phyloP scores from a whole-genome alignment of 805 yeast species.

The Sporopachydermia lactativora region DNA sequence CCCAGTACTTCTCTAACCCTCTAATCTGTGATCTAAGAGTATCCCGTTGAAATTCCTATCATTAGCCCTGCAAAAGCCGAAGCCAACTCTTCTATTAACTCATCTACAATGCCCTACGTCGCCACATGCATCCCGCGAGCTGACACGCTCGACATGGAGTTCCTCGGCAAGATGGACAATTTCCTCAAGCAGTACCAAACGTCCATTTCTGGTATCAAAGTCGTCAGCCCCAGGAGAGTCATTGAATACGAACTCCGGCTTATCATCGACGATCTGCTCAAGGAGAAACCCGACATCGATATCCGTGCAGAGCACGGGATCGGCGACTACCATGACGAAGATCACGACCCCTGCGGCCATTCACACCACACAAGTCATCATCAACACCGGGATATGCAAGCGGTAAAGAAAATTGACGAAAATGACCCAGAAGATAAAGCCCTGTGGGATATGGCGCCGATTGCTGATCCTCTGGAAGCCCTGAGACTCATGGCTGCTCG shows the following conservation, averaged over 20 bases:
- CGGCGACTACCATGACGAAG: background rate
- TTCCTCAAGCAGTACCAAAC: conserved; percentile 6
- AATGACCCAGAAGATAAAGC: background rate
- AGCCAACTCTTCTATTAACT: too few relatives aligned
- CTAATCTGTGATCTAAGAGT: too few relatives aligned
- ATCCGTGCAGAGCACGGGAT: background rate
- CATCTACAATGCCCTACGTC: conserved; percentile 8
- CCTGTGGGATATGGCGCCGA: background rate
- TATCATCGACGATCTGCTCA: background rate
- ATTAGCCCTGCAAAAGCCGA: too few relatives aligned
- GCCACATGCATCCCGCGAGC: conserved; percentile 7
- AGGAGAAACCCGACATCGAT: background rate
- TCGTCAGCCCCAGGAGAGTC: conserved; percentile 23
- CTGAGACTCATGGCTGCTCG: background rate
- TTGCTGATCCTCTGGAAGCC: background rate
- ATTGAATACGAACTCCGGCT: conserved; percentile 17
- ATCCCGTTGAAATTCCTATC: too few relatives aligned
- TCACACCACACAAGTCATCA: background rate
- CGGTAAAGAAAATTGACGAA: background rate
- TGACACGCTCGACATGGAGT: conserved; percentile 3
- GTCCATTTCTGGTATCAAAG: conserved; percentile 12
- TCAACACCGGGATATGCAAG: background rate
- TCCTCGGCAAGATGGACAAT: background rate
- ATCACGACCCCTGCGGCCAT: background rate
- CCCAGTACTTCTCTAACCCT: too few relatives aligned